Evolutionary conservation across 2,329 filamentous ascomycete species (phyloP).

Genomic region (Ilyonectria sp.): DNA sequence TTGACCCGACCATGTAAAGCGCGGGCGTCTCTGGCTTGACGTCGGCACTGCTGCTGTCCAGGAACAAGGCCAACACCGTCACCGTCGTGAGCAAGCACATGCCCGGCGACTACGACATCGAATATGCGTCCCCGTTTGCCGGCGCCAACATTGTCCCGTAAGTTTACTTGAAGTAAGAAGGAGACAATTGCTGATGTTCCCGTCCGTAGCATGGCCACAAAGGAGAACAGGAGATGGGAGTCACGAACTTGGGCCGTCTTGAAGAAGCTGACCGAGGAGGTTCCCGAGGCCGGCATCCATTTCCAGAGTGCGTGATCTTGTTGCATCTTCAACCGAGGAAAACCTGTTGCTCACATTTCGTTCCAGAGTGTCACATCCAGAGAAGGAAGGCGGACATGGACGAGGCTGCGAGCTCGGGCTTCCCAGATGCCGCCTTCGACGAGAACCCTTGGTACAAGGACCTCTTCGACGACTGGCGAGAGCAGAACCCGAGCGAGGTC

Average conservation of each 20-base stretch:
- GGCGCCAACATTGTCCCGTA: constrained; percentile 86
- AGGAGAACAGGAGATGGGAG: constrained; percentile 69
- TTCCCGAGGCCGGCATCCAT: constrained; percentile 85
- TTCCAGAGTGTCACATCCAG: constrained; percentile 63
- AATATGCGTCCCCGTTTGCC: constrained; percentile 92
- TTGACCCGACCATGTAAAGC: constrained; percentile 43
- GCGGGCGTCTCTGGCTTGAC: constrained; percentile 69
- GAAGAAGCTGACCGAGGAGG: constrained; percentile 71
- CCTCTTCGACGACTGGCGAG: constrained; percentile 78
- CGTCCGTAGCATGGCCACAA: constrained; percentile 59
- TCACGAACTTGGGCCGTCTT: constrained; percentile 76
- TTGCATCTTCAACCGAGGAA: neutral
- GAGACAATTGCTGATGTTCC: neutral
- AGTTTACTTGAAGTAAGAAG: constrained; percentile 48
- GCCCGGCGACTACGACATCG: constrained; percentile 92
- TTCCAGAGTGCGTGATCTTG: constrained; percentile 71
- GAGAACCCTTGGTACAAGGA: constrained; percentile 82
- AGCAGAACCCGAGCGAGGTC: constrained; percentile 72
- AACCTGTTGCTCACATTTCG: constrained; percentile 21
- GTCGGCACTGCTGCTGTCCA: constrained; percentile 64
- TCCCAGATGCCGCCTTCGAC: constrained; percentile 74
- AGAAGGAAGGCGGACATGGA: constrained; percentile 75
- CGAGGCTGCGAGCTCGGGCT: constrained; percentile 47
- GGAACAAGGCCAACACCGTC: constrained; percentile 63
- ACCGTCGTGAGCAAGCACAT: constrained; percentile 89